Percentiles rank a stretch among this genome's conserved stretches.
Conservation (phyloP, 2,329 filamentous ascomycete species). For the Leptographium lundbergii region DNA sequence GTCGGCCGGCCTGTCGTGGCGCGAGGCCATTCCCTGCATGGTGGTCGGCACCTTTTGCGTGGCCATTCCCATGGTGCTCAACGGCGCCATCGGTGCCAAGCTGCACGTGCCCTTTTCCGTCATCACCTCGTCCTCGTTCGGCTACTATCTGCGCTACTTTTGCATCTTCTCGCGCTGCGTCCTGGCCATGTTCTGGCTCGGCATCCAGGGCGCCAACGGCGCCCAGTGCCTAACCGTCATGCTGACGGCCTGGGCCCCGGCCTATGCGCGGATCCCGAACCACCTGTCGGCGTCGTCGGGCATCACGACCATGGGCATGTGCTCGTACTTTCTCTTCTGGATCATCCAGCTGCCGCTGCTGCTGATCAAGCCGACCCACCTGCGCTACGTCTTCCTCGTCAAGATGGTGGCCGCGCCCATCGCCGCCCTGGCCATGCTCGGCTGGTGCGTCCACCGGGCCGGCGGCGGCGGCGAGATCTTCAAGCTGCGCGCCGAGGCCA, state of each 20-base stretch:
- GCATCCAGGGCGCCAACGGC: conserved; percentile 34
- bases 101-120: conserved; percentile 36
- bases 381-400: conserved; percentile 27
- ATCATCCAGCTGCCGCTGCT: conserved; percentile 19
- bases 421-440: conserved; percentile 48
- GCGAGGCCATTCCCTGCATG: conserved; percentile 37
- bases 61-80: conserved; percentile 37
- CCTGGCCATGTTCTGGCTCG: conserved; percentile 27
- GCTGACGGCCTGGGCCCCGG: conserved; percentile 18
- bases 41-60: conserved; percentile 49
- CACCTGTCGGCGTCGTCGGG: conserved; percentile 22
- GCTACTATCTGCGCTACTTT: conserved; percentile 32
- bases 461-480: conserved; percentile 33
- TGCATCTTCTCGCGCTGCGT: conserved; percentile 26
- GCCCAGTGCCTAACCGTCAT: conserved; percentile 15
- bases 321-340: conserved; percentile 26
- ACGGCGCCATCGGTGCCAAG: conserved; percentile 32
- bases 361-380: conserved; percentile 12
- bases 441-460: conserved; percentile 48
- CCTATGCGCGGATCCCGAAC: conserved; percentile 22
- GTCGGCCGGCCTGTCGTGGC: conserved; percentile 16
- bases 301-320: conserved; percentile 25
- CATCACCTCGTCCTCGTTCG: conserved; percentile 29
- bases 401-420: conserved; percentile 39
- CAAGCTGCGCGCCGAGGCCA: conserved; percentile 17